Conservation (phyloP, 1,284 basidiomycete species). For the Crucibulum cyathiforme region DNA sequence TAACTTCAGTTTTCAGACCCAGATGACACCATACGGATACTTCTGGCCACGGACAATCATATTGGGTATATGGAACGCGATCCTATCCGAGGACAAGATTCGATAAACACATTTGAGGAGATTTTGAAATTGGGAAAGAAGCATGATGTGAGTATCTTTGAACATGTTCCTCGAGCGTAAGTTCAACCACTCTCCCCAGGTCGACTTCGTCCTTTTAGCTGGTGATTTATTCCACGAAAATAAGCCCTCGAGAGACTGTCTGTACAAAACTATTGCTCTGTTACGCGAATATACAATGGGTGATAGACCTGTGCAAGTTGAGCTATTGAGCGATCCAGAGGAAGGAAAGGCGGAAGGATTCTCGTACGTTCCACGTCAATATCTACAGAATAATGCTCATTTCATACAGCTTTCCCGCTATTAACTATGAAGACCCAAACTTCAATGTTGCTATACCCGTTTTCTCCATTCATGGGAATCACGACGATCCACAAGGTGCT, state of each 20-base stretch:
- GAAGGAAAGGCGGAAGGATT: constrained; percentile 87
- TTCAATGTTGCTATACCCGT: constrained; percentile 94
- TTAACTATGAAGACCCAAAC: constrained; percentile 98
- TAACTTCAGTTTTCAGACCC: constrained; percentile 41
- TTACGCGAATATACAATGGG: constrained; percentile 92
- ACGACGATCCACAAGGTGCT: constrained; percentile 98
- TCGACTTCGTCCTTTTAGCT: constrained; percentile 92
- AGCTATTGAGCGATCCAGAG: constrained; percentile 91
- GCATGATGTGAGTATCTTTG: constrained; percentile 69
- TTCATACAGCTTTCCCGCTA: constrained; percentile 83
- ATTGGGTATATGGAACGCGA: constrained; percentile 96
- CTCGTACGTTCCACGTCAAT: constrained; percentile 60
- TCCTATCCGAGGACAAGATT: constrained; percentile 93
- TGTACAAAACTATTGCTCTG: constrained; percentile 89
- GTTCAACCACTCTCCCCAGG: constrained; percentile 50
- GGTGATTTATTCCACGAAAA: constrained; percentile 99
- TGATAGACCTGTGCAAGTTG: constrained; percentile 86
- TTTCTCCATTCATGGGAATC: constrained; percentile 99
- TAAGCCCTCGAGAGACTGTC: constrained; percentile 87
- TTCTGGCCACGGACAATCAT: constrained; percentile 95
- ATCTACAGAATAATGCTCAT: constrained; percentile 15
- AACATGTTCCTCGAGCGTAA: constrained; percentile 2
- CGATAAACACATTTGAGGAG: constrained; percentile 94
- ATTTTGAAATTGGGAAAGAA: constrained; percentile 91
- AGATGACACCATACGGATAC: constrained; percentile 79